Evolutionary conservation across 352 stramenopile genomes (phyloP).

Genomic region (Phytopythium oedochilum): DNA sequence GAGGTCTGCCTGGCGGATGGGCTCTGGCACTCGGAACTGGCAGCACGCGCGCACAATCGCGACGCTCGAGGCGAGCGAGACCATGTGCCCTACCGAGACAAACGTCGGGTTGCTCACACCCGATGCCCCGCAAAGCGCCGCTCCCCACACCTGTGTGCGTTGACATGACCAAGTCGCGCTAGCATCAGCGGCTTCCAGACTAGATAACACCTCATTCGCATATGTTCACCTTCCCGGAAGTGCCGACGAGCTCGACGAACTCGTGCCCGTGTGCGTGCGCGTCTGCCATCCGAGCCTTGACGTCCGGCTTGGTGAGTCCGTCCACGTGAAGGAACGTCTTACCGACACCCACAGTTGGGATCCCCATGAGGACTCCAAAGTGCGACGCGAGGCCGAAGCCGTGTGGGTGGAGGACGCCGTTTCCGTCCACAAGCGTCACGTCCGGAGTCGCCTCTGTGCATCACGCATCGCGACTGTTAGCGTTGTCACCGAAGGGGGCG

Average conservation of each 20-base stretch:
- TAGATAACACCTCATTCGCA: no score
- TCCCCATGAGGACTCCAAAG: conserved; percentile 86
- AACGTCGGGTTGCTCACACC: conserved; percentile 78
- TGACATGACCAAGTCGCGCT: no score
- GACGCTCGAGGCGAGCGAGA: conserved; percentile 65
- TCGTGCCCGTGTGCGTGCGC: conserved; percentile 26
- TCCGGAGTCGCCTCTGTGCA: conserved; percentile 68
- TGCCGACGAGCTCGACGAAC: conserved; percentile 41
- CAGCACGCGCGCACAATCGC: conserved; percentile 52
- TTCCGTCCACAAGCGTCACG: conserved; percentile 92
- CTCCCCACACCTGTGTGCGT: conserved; percentile 71
- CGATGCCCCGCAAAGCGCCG: conserved; percentile 54
- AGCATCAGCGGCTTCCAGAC: no score
- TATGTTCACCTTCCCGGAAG: conserved; percentile 55
- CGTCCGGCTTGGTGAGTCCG: conserved; percentile 68
- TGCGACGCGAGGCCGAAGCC: conserved; percentile 92
- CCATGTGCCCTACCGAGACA: conserved; percentile 72
- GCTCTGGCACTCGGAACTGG: conserved; percentile 71
- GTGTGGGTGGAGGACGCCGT: conserved; percentile 83
- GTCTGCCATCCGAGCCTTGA: conserved; percentile 46
- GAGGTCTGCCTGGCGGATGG: conserved; percentile 84
- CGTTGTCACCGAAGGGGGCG: neutral
- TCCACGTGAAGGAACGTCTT: conserved; percentile 90
- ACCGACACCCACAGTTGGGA: conserved; percentile 90
- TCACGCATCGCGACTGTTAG: neutral